Conservation (phyloP, 768 basidiomycete genomes). For the Panaeolus cyanescens region DNA sequence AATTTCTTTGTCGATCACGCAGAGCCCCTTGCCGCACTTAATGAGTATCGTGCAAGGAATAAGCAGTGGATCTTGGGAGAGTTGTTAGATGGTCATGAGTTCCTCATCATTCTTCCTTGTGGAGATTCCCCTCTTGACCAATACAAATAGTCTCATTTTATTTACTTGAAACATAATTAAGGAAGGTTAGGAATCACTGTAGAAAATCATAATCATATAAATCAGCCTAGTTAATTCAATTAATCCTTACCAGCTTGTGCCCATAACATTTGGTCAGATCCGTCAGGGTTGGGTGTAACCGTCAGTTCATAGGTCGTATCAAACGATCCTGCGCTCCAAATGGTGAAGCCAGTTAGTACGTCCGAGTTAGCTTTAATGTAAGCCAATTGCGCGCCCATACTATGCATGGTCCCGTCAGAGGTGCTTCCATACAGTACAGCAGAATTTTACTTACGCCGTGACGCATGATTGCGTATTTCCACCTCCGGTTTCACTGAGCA, state of each 20-base stretch:
- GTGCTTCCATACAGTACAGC: background rate
- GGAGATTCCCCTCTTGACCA: no score
- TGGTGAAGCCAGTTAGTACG: conserved; percentile 48
- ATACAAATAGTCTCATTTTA: no score
- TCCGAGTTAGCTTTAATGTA: conserved; percentile 45
- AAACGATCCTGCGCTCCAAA: conserved; percentile 57
- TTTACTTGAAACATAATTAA: background rate
- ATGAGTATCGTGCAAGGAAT: conserved; percentile 16
- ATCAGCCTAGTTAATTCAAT: background rate
- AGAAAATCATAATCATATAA: background rate
- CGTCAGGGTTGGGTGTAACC: conserved; percentile 47
- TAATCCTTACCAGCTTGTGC: conserved; percentile 37
- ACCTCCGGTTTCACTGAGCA: conserved; percentile 54
- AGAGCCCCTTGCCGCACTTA: conserved; percentile 25
- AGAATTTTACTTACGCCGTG: conserved; percentile 29
- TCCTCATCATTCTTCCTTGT: conserved; percentile 25
- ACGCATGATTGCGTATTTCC: conserved; percentile 51
- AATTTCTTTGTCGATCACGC: conserved; percentile 32
- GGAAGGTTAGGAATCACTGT: background rate
- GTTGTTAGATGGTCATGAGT: conserved; percentile 30
- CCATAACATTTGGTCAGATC: conserved; percentile 49
- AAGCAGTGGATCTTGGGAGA: conserved; percentile 26
- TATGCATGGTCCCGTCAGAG: conserved; percentile 11
- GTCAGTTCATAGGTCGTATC: conserved; percentile 51
- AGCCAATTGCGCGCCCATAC: conserved; percentile 43